Base-by-base conservation (phyloP, 805 yeast species). In the Jamesozyma jinghongensis region DNA sequence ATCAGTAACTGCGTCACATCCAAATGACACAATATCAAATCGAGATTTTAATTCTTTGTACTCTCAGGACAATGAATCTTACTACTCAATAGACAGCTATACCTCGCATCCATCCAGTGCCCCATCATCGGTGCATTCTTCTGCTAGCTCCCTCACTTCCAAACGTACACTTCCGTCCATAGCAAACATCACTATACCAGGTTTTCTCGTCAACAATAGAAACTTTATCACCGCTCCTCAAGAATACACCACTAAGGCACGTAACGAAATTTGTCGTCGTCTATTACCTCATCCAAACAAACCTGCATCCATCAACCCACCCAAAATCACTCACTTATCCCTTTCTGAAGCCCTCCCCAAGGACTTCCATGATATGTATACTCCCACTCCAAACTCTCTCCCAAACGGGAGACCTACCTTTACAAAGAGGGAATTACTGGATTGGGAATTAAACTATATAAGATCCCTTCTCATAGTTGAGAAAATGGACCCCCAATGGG, bases 381-480 rank as follows among this genome's bases (percentile, higher is more conserved):
- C 76, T 0, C 68, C 73, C 1, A 54, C 74, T 5, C 16, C 37
- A 4, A 67, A 68, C 39, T 60, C 67, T 11, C 61, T 73, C 29
- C 61, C 71, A 4, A 71, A 72, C 44, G 79, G 79, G 0, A 61
- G 84, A 26, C 83, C 82, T 10, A 52, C 59, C 16, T 79, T 75
- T 60, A 76, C 83, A 0, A 70, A 68, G 42, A 61, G 84, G 34
- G 73, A 70, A 4, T 61, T 81, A 19, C 61, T 74, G 10, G 80
- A 77, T 54, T 80, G 87, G 87, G 74, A 71, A 31, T 53, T 77
- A 35, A 80, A 80, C 55, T 85, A 79, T 51, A 57, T 76, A 19
- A 62, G 86, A 31, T 75, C 84, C 2, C 57, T 79, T 18, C 58
- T 81, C 22, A 75, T 81, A 18, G 64, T 76, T 18, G 68, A 65